Evolutionary conservation across 768 basidiomycete genomes (phyloP).

Genomic region (Boletus sp.): DNA sequence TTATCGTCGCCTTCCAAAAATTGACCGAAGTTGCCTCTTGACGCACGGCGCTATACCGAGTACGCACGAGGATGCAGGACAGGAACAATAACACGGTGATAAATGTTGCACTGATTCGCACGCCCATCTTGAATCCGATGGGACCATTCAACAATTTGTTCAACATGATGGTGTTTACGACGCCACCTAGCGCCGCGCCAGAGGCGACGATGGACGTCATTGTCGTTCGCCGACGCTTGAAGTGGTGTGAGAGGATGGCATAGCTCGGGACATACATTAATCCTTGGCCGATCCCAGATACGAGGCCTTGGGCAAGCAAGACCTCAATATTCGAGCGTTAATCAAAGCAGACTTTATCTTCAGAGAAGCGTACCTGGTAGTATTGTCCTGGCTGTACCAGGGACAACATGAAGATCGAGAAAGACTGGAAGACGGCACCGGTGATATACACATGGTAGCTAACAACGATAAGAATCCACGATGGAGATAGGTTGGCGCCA

Average conservation of each 20-base stretch:
- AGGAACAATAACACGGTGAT: constrained; percentile 35
- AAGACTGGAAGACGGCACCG: constrained; percentile 26
- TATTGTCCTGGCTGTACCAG: constrained; percentile 32
- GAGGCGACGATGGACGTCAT: constrained; percentile 46
- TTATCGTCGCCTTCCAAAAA: constrained; percentile 18
- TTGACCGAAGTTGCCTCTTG: neutral
- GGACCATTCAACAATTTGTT: constrained; percentile 43
- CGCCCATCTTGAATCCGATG: constrained; percentile 43
- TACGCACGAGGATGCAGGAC: constrained; percentile 36
- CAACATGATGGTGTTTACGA: constrained; percentile 58
- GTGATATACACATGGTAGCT: constrained; percentile 19
- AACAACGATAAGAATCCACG: neutral
- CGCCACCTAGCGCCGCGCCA: constrained; percentile 51
- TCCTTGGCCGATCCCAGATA: constrained; percentile 40
- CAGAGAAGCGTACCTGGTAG: constrained; percentile 29
- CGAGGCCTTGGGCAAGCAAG: constrained; percentile 45
- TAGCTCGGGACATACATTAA: constrained; percentile 44
- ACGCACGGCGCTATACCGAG: constrained; percentile 24
- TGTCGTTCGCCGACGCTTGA: constrained; percentile 37
- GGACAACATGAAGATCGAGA: constrained; percentile 39
- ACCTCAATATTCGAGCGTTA: constrained; percentile 21
- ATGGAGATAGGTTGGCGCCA: too few species aligned
- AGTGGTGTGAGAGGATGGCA: constrained; percentile 44
- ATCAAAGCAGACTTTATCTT: neutral
- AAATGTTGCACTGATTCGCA: constrained; percentile 40